Base-by-base conservation (phyloP, 352 stramenopile genomes). In the Phytophthora idaei region DNA sequence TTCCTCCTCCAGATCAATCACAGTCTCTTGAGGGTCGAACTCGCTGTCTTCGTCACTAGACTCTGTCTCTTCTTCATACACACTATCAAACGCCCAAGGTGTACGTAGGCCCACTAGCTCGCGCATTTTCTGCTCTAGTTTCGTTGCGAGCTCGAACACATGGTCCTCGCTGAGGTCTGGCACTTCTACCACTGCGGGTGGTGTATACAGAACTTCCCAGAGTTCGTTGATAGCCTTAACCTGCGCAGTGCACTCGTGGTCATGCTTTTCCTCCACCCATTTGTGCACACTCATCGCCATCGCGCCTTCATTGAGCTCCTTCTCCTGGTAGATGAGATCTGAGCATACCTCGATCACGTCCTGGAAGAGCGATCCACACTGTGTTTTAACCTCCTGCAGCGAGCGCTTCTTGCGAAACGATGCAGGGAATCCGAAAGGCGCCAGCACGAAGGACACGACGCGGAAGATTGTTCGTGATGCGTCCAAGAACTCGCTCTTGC, bases 281-380 rank as follows among this genome's bases (percentile, higher is more conserved):
- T 90, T 92, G 73, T 95, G 87, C 39, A 93, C 85, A 41, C 87
- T 95, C 83, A 94, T 92, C 17, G 87, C 87, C 87, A 95, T 95
- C 6, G 80, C 80, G 32, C 85, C 86, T 83, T 95, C 87, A 46
- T 83, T 90, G 12, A 95, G 52, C 21, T 74, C 75, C 44, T 81
- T 83, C 53, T 89, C 64, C 49, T 80, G 73, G 60, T 95, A 95
- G n/a, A 94, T 82, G n/a, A 95, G 60, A 32, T 95, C 87, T 5
- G 85, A 94, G 41, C 85, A 90, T 54, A 94, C 86, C 50, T 95
- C 87, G 53, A 95, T 89, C 36, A 92, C 81, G 51, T 95, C 87
- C 51, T 95, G 87, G 56, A 93, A 90, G 2, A 95, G 77, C 36
- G 83, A 85, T 7, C 83, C 86, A 44, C 79, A 87, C 39, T 87